Evolutionary conservation across 768 basidiomycete genomes (phyloP), one percentile per base, ranked within the genome.

Genomic region (Pulveroboletus sp.): DNA sequence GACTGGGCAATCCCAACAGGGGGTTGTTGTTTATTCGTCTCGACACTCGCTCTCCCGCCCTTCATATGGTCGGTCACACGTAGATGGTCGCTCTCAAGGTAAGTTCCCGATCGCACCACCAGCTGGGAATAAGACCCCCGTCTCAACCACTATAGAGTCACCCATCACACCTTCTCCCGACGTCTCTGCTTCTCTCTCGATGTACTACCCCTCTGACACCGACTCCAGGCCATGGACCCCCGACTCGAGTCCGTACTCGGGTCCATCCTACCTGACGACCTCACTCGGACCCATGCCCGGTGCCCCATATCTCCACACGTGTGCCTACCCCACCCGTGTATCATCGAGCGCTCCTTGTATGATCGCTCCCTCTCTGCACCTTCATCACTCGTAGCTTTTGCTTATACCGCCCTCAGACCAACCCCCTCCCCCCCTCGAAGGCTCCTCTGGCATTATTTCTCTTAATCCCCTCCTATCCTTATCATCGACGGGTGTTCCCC

Each of bases 11-110:
- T 3, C 31, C 48, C 51, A 57, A 56, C 61, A 56, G 46, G 51
- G 46, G 30, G 46, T 32, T 41, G 37, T 52, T 55, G 48, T 43
- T 51, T 55, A 3, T 15, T 57, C 52, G 40, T 39, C 56, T 17
- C 57, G 48, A 55, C 39, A 59, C 58, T 41, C 66, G 61, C 57
- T 51, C 46, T 62, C 63, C 67, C 63, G 67, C 63, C 66, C 37
- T 35, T 40, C 37, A 57, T 50, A 52, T 60, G 40, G 7, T 10
- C 49, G 17, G 37, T 57, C 58, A 62, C 46, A 33, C 40, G 51
- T 33, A 24, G 40, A 48, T 37, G 43, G 3, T 26, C 26, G 17
- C 40, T 36, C 39, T 37, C 39, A 47, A 60, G 31, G 50, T 55
- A 57, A 60, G 56, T 65, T 65, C 42, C 57, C 55, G 63, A 51